These are phyloP conservation scores for Solanum chmielewskii DNA, from an alignment of 257 asterid species.

Conservation along the genomic window DNA sequence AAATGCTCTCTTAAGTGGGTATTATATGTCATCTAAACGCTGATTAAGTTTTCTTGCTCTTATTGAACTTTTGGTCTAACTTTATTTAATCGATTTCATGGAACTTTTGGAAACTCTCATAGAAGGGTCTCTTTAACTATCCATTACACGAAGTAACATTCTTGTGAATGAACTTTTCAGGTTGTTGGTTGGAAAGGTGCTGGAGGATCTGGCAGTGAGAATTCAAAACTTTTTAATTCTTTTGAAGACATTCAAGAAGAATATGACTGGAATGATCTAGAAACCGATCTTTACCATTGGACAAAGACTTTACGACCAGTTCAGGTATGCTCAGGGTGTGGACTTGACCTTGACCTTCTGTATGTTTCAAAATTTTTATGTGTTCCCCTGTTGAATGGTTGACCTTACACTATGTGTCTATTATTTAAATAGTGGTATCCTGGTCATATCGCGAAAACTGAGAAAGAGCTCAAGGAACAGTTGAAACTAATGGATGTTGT, in stretches of 20 bases:
- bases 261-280: constrained; percentile 62
- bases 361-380: background rate
- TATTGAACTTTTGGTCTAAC: background rate
- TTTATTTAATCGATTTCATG: background rate
- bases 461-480: constrained; percentile 89
- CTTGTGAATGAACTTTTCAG: constrained; percentile 26
- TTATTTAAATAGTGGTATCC: constrained; percentile 73
- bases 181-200: constrained; percentile 52
- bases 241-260: constrained; percentile 30
- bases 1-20: background rate
- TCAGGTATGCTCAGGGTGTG: constrained; percentile 59
- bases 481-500: constrained; percentile 97
- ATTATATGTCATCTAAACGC: background rate
- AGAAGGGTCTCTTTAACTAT: background rate
- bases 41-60: background rate
- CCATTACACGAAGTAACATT: background rate
- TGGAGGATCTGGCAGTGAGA: constrained; percentile 32
- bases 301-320: constrained; percentile 71
- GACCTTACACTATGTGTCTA: constrained; percentile 6
- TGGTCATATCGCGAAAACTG: constrained; percentile 92
- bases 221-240: constrained; percentile 18
- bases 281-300: constrained; percentile 74
- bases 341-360: constrained; percentile 7
- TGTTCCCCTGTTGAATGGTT: background rate
- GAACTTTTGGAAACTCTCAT: background rate